These are phyloP conservation scores for Viridothelium virens DNA, from an alignment of 495 filamentous ascomycete species.

Conservation along the genomic window DNA sequence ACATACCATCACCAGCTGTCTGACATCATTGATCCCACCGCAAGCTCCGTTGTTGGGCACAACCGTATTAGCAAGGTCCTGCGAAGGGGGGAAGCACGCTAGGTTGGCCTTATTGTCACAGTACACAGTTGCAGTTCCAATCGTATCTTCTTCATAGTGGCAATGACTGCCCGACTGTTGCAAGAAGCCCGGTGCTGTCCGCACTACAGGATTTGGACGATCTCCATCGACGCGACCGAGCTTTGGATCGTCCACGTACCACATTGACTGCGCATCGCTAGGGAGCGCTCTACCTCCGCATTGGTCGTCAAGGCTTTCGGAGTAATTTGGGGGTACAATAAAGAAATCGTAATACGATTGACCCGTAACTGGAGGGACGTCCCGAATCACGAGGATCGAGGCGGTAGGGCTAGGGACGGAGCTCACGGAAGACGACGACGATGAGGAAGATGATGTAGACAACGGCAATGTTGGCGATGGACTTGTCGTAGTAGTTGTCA, in stretches of 20 bases:
- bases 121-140: background rate
- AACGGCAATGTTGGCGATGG: background rate
- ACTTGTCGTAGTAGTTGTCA: background rate
- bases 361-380: background rate
- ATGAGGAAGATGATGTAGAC: background rate
- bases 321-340: background rate
- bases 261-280: background rate
- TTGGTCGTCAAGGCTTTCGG: background rate
- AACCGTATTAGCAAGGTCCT: background rate
- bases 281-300: background rate
- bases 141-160: background rate
- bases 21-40: background rate
- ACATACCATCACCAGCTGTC: background rate
- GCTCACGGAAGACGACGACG: background rate
- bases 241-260: background rate
- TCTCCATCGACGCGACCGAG: background rate
- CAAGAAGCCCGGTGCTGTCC: background rate
- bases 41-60: background rate
- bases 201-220: background rate
- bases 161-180: background rate
- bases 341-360: background rate
- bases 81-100: background rate
- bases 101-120: background rate
- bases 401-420: background rate
- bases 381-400: background rate